Evolutionary conservation across 1,284 basidiomycete genomes (phyloP).

Genomic region (Trichosporon sp.): DNA sequence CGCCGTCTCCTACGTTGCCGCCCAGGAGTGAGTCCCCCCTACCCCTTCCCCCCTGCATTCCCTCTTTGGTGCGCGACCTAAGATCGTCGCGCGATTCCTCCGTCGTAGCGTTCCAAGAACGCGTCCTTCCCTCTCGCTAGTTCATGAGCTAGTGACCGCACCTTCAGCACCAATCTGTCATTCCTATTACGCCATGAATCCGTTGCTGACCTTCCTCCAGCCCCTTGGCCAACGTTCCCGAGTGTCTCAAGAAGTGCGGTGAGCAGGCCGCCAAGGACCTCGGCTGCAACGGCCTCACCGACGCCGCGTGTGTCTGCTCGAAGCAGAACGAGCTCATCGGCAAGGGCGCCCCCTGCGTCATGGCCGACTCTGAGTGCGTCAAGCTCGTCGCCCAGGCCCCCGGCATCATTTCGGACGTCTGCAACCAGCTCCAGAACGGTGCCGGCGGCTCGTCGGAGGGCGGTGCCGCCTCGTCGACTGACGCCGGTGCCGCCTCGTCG

Average conservation of each 20-base stretch:
- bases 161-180: not conserved
- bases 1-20: slow-evolving; percentile 22
- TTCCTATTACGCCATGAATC: not conserved
- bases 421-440: slow-evolving; percentile 19
- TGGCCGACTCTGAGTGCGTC: slow-evolving; percentile 2
- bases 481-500: not conserved
- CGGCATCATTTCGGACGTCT: not conserved
- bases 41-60: not conserved
- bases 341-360: slow-evolving; percentile 4
- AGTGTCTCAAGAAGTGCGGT: slow-evolving; percentile 20
- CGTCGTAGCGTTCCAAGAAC: not conserved
- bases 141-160: not conserved
- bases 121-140: not conserved
- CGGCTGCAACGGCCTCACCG: slow-evolving; percentile 19
- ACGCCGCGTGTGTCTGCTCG: slow-evolving; percentile 21
- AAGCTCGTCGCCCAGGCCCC: slow-evolving; percentile 21
- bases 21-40: slow-evolving; percentile 24
- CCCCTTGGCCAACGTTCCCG: slow-evolving; percentile 18
- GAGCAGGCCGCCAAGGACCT: slow-evolving; percentile 10
- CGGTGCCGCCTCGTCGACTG: not conserved
- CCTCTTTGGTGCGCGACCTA: not conserved
- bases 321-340: not conserved
- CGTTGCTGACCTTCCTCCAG: slow-evolving; percentile 17
- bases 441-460: no score
- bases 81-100: not conserved